Evolutionary conservation across 2,329 filamentous ascomycete species (phyloP), one percentile per base, ranked within the genome.

Genomic region (Sporothrix inflata): DNA sequence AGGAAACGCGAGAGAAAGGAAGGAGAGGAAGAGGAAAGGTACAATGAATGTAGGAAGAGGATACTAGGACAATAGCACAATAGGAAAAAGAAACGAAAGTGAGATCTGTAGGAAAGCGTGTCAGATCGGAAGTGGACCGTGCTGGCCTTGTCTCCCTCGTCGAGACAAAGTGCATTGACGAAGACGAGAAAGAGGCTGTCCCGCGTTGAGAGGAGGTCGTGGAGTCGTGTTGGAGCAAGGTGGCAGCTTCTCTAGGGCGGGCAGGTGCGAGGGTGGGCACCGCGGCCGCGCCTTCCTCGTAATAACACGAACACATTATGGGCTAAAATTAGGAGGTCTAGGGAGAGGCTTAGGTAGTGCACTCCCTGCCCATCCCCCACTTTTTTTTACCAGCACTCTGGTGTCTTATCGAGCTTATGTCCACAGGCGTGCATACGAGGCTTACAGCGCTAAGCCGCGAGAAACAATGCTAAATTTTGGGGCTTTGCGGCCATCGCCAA

Each of bases 181-280:
- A 45, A 63, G 24, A 9, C 51, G 16, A 51, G 21, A n/a, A 3
- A 51, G 34, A 34, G 42, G 42, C 14, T 34, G 19, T 34, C 27
- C 27, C 27, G 47, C 47, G 65, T 68, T n/a, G 27, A 4, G 7
- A 67, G 19, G 30, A 21, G n/a, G 34, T 66, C 21, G 21, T 49
- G 40, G 21, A n/a, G 49, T 53, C 21, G 21, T 24, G 11, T 63
- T 72, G 69, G 30, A 69, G 71, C 49, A 70, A 74, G 71, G 73
- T 74, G 73, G 73, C 73, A 72, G 73, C 73, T 74, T 74, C 68
- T 14, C n/a, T 30, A 30, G 38, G 19, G 34, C 34, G 38, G 57
- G 63, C 21, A 49, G 24, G 21, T 16, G 40, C 38, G n/a, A 49
- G 5, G 16, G 61, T 47, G 40, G 21, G 27, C 21, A 3, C 24